A percentile compares a stretch with the other conserved stretches of the same genome.
Evolutionary conservation across 2,329 filamentous ascomycete species (phyloP).

Genomic region (Ceratocystis cacaofunesta): DNA sequence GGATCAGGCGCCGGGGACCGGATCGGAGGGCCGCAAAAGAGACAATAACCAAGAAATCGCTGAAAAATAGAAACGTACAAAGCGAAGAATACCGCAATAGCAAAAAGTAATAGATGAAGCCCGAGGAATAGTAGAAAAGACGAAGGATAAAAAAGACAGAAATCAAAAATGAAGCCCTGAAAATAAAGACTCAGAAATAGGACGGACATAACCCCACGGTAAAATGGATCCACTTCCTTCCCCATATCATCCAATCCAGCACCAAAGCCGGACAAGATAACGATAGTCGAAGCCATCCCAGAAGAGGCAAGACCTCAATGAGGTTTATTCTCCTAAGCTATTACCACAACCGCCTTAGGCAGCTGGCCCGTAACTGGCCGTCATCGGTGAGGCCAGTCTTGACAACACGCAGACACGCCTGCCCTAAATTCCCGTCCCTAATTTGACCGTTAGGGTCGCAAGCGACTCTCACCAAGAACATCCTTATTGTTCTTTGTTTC

Average conservation of each 20-base stretch:
- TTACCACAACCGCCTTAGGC: conserved; percentile 2
- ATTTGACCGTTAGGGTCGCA: neutral
- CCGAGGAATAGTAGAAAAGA: neutral
- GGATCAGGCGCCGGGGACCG: neutral
- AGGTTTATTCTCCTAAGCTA: conserved; percentile 5
- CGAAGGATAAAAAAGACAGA: neutral
- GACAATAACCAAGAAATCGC: neutral
- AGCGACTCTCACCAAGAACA: neutral
- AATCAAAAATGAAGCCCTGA: neutral
- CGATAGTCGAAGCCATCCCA: conserved; percentile 6
- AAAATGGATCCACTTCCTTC: neutral
- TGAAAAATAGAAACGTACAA: neutral
- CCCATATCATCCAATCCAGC: neutral
- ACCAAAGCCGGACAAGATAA: conserved; percentile 3
- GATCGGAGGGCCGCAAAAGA: neutral
- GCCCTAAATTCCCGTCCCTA: neutral
- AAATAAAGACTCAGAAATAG: neutral
- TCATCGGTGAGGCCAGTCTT: neutral
- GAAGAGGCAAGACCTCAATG: conserved; percentile 3
- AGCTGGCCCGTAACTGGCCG: neutral
- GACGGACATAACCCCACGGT: neutral
- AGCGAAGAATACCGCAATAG: neutral
- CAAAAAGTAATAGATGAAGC: neutral
- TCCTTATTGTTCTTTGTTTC: neutral
- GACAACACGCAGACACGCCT: neutral